Base-by-base conservation (phyloP, 83 land plant genomes). In the Thuja plicata region DNA sequence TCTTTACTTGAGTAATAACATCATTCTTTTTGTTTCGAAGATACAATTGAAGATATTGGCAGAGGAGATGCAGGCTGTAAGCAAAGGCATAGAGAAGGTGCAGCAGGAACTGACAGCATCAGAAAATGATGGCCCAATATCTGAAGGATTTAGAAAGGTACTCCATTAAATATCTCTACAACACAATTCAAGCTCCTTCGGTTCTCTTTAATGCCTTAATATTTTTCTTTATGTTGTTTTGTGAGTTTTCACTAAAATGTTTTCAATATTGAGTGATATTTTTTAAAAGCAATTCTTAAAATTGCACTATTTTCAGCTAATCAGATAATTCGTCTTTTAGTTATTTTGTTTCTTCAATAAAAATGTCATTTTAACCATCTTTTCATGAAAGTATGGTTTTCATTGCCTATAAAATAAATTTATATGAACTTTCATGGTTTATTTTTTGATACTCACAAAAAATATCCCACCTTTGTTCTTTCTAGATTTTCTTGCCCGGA, bases 11-110 rank as follows among this genome's bases (percentile, higher is more conserved):
- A 60, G n/a, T 62, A 40, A 70, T 87, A 43, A 16, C 1, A 62
- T 87, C 77, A 86, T 62, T 12, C 19, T 70, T 70, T 87, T 66
- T 87, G 30, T 60, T 62, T 60, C 27, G 41, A 89, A 97, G 99
- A 92, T 96, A 86, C 98, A 97, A 92, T 88, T 95, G 91, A 97
- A 95, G 87, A 84, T 88, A 46, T 91, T 97, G 87, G 99, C 97
- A 57, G 99, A 97, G 90, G 99, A 97, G 90, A 97, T 97, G 99
- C 98, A 97, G 92, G 96, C 99, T 8, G 93, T 97, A 71, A 96
- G 90, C 89, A 96, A 96, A 92, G 98, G 99, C 30, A 88, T 96
- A 48, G 98, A 97, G 91, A 97, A 95, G 89, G 97, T 97, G 84
- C 94, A 94, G 85, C 95, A 94, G 88, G 99, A 97, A 91, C 90